Evolutionary conservation across 2,329 filamentous ascomycete species (phyloP).

Genomic region (Ilyonectria destructans): DNA sequence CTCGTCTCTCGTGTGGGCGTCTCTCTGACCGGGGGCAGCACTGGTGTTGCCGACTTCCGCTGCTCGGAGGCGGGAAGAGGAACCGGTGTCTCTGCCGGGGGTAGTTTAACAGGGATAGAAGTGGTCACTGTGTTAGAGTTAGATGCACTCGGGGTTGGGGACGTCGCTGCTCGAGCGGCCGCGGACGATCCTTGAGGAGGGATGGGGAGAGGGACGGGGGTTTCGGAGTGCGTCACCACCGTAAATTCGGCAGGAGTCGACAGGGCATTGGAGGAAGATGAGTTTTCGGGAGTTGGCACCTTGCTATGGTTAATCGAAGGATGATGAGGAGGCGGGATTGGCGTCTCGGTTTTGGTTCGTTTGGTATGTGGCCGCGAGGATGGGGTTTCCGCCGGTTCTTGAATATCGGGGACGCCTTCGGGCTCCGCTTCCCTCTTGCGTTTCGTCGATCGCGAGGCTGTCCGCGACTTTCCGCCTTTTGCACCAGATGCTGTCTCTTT

Average conservation of each 20-base stretch:
- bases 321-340: constrained; percentile 65
- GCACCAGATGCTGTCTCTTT: constrained; percentile 42
- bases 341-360: constrained; percentile 72
- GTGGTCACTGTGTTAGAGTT: constrained; percentile 45
- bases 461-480: constrained; percentile 49
- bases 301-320: constrained; percentile 51
- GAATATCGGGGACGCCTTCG: constrained; percentile 50
- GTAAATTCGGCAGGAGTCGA: constrained; percentile 38
- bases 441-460: constrained; percentile 58
- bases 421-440: constrained; percentile 62
- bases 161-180: constrained; percentile 51
- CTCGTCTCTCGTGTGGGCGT: constrained; percentile 48
- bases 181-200: constrained; percentile 50
- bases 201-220: constrained; percentile 60
- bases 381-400: constrained; percentile 50
- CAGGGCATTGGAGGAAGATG: constrained; percentile 40
- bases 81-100: constrained; percentile 56
- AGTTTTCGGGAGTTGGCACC: constrained; percentile 43
- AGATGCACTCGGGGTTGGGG: constrained; percentile 50
- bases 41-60: constrained; percentile 53
- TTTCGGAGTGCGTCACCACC: constrained; percentile 55
- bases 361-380: constrained; percentile 62
- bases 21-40: constrained; percentile 51
- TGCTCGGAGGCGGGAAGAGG: constrained; percentile 55
- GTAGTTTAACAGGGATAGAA: constrained; percentile 52